These are phyloP conservation scores for Gracilaria domingensis DNA, from an alignment of 23 red algal genomes.

Conservation along the genomic window DNA sequence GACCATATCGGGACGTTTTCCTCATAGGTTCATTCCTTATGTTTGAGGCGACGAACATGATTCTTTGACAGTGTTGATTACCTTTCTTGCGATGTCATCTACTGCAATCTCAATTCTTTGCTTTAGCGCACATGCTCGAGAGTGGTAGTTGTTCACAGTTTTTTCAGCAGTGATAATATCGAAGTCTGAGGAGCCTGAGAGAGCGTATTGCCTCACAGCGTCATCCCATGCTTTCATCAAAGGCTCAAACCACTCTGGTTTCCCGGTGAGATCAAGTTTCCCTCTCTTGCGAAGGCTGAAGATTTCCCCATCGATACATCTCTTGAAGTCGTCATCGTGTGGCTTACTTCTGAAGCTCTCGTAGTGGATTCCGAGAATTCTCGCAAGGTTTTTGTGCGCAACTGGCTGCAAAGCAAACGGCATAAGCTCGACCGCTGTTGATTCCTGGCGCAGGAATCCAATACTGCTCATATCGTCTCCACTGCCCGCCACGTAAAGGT, in stretches of 20 bases:
- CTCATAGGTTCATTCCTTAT: background rate
- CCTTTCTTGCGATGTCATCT: slow-evolving; percentile 62
- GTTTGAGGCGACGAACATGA: slow-evolving; percentile 22
- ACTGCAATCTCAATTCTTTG: slow-evolving; percentile 54
- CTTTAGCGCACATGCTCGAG: slow-evolving; percentile 59
- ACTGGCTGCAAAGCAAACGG: slow-evolving; percentile 53
- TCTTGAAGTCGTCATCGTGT: slow-evolving; percentile 52
- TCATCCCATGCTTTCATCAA: slow-evolving; percentile 68
- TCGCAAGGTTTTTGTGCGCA: slow-evolving; percentile 49
- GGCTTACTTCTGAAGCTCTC: slow-evolving; percentile 58
- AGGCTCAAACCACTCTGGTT: slow-evolving; percentile 57
- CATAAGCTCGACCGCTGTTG: slow-evolving; percentile 51
- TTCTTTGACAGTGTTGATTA: slow-evolving; percentile 41
- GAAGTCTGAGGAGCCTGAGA: slow-evolving; percentile 57
- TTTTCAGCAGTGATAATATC: slow-evolving; percentile 45
- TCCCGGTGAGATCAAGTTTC: slow-evolving; percentile 31
- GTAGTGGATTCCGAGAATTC: slow-evolving; percentile 56
- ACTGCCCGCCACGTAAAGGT: slow-evolving; percentile 50
- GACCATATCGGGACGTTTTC: background rate
- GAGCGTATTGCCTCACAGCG: slow-evolving; percentile 54
- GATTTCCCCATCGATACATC: slow-evolving; percentile 70
- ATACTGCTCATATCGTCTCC: slow-evolving; percentile 72
- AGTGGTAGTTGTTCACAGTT: slow-evolving; percentile 65
- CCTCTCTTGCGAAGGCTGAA: slow-evolving; percentile 66
- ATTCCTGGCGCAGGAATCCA: slow-evolving; percentile 34